Base-by-base conservation (phyloP, 1,284 basidiomycete species). In the Volvariella volvacea region DNA sequence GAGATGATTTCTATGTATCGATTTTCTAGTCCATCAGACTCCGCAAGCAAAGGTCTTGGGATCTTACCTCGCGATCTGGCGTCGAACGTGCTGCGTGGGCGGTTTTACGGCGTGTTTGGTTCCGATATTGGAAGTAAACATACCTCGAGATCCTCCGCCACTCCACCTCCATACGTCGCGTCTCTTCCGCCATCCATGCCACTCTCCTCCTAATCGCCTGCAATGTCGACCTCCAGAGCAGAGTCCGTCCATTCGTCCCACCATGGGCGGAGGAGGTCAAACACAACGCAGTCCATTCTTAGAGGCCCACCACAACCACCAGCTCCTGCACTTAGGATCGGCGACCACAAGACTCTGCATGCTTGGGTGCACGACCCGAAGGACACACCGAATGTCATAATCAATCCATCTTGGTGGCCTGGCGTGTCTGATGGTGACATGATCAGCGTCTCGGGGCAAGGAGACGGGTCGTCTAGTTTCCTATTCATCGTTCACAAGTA, bases 311-410 rank as follows among this genome's bases (percentile, higher is more conserved):
- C 68, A 17, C 44, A 50, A 3, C 49, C 31, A 20, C 42, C 10
- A 16, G 41, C 66, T n/a, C 50, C 62, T 2, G 75, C 78, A 0
- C 65, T 88, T 10, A 70, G 71, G 53, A 53, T 76, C 21, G 85
- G 84, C 12, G 83, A 84, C 52, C 69, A 63, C 6, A 81, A 74
- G 50, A 61, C 71, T 0, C 64, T 88, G 28, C 83, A 78, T 34
- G 70, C 73, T 12, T 88, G 86, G 86, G 83, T 88, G 3, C 81
- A 86, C 53, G 83, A 87, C 49, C 55, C 71, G n/a, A 78, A 76
- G 53, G 79, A 84, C 31, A 74, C 73, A 0, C 57, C 69, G 3
- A 65, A 65, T 22, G 78, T 86, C 42, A 68, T 78, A 12, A 70
- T 90, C 56, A 88, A 89, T 52, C 79, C 81, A 40, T 65, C 75